Evolutionary conservation across 2,329 filamentous ascomycete species (phyloP).

Genomic region (Aspergillus pseudoterreus): DNA sequence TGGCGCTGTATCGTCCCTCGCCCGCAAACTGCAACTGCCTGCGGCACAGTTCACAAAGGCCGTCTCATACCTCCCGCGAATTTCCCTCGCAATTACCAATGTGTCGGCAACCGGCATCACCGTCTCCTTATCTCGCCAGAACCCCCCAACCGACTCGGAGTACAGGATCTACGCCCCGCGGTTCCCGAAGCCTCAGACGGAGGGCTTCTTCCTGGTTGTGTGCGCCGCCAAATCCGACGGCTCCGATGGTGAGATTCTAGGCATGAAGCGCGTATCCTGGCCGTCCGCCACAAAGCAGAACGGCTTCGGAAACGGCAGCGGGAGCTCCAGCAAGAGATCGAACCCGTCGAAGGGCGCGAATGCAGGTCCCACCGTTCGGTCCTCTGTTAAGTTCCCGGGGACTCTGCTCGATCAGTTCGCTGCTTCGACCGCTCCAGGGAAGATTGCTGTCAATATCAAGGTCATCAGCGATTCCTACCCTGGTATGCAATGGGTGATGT

Average conservation of each 20-base stretch:
- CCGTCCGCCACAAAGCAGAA: constrained; percentile 31
- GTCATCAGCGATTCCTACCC: constrained; percentile 87
- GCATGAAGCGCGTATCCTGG: constrained; percentile 84
- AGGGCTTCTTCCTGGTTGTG: constrained; percentile 86
- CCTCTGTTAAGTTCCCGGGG: constrained; percentile 30
- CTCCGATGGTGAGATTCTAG: constrained; percentile 70
- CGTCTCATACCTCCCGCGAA: constrained; percentile 63
- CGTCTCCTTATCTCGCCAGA: constrained; percentile 59
- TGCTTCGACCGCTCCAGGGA: constrained; percentile 38
- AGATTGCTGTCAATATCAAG: constrained; percentile 63
- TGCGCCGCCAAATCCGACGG: constrained; percentile 42
- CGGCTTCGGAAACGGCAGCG: constrained; percentile 8
- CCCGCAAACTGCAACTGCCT: constrained; percentile 28
- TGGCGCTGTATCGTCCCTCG: constrained; percentile 22
- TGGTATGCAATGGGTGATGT: constrained; percentile 63
- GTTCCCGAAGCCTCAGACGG: constrained; percentile 91
- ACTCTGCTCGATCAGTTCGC: constrained; percentile 12
- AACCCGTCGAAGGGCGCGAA: constrained; percentile 14
- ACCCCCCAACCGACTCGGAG: constrained; percentile 61
- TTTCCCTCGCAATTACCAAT: constrained; percentile 60
- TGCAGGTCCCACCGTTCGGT: constrained; percentile 21
- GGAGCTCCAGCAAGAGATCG: constrained; percentile 13
- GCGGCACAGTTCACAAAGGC: constrained; percentile 51
- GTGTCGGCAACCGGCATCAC: constrained; percentile 61
- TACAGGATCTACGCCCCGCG: constrained; percentile 78